Base-by-base conservation (phyloP, 2,329 filamentous ascomycete species). In the Talaromyces sp. region DNA sequence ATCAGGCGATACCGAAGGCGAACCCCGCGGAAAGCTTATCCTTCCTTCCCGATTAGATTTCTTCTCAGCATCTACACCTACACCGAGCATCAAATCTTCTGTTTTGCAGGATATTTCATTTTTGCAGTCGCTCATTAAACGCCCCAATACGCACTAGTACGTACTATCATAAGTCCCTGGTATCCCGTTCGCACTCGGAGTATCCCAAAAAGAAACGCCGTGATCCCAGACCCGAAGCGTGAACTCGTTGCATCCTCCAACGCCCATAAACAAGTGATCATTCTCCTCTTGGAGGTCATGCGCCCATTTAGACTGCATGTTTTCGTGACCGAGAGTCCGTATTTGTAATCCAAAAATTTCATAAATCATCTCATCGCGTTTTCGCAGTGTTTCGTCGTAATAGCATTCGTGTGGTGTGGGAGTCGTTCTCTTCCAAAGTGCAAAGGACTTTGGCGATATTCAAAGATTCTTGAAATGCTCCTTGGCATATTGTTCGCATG, bases 401-500 rank as follows among this genome's bases (percentile, higher is more conserved):
- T 17, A 31, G 25, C 15, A 21, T 31, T 28, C 22, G 41, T 22
- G 22, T 28, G 13, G 41, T 15, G 31, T 46, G 43, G 22, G 11
- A 46, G n/a, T 46, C 19, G n/a, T 31, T 11, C 25, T 46, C 25
- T 8, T 46, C 13, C 25, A 25, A 17, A 19, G 28, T 10, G n/a
- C 45, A 15, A 46, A 33, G 6, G n/a, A 19, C 7, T 8, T 28
- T 33, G 43, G 28, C 19, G 11, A 35, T 17, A 60, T 56, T 63
- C 66, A 60, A 56, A 72, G 63, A 61, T 75, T 75, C 64, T 77
- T 78, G 71, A 96, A 96, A 75, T 97, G 89, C 74, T 97, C 93
- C 75, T 96, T 97, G 59, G 93, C 93, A 73, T 96, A 97, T 75
- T 97, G 92, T 70, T 91, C 88, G 76, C 88, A 91, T 52, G 88